Evolutionary conservation across 1,284 basidiomycete genomes (phyloP).

Genomic region (Flammula alnicola): DNA sequence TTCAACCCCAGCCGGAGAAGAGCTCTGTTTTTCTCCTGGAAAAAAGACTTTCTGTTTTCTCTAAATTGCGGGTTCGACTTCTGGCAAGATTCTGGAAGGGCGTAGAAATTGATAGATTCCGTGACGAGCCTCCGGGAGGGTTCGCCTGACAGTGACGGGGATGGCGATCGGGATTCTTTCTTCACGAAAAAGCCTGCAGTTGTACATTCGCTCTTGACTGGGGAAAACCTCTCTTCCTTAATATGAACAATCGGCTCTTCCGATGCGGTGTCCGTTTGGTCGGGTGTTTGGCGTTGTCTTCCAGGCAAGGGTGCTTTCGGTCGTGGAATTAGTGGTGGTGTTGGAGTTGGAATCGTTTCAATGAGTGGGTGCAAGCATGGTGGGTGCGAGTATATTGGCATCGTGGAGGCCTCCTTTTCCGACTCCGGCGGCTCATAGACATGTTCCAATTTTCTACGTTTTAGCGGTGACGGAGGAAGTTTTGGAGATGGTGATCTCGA

Average conservation of each 20-base stretch:
- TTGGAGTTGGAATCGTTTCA: slow-evolving; percentile 2
- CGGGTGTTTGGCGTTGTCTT: neutral
- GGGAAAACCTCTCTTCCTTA: neutral
- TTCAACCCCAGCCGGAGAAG: slow-evolving; percentile 26
- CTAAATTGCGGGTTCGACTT: slow-evolving; percentile 25
- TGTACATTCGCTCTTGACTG: neutral
- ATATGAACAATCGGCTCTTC: neutral
- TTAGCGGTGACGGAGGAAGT: slow-evolving; percentile 14
- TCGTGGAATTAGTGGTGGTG: neutral
- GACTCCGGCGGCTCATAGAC: neutral
- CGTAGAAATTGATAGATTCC: slow-evolving; percentile 28
- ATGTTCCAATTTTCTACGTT: slow-evolving; percentile 18
- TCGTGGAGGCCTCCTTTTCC: neutral
- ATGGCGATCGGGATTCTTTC: slow-evolving; percentile 9
- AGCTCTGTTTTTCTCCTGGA: slow-evolving; percentile 21
- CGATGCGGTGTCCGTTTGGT: neutral
- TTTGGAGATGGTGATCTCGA: slow-evolving; percentile 5
- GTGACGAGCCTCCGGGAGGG: slow-evolving; percentile 28
- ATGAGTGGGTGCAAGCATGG: neutral
- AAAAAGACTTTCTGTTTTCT: slow-evolving; percentile 24
- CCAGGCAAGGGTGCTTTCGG: neutral
- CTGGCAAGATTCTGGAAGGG: slow-evolving; percentile 30
- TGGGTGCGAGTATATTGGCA: neutral
- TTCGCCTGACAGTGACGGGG: neutral
- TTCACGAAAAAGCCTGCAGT: slow-evolving; percentile 10